Evolutionary conservation across 805 yeast species (phyloP).

Genomic region (Millerago galiae): DNA sequence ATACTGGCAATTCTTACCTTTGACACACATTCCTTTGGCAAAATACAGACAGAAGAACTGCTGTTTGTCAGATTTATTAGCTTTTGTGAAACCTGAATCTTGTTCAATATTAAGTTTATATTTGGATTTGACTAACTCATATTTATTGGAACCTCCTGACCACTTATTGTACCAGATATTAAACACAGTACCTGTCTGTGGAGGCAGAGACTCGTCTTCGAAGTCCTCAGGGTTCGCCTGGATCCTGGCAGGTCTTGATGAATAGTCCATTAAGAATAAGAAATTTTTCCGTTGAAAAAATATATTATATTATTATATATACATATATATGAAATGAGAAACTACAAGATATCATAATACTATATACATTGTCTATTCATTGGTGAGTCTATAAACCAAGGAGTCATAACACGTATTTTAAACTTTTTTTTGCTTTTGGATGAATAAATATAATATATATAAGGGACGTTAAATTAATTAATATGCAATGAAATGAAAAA

Average conservation of each 20-base stretch:
- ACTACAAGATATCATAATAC: too few species aligned
- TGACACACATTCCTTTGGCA: slow-evolving; percentile 82
- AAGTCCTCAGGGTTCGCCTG: slow-evolving; percentile 62
- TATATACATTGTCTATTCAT: too few species aligned
- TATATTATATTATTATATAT: too few species aligned
- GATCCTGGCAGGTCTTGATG: slow-evolving; percentile 51
- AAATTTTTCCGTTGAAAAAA: too few species aligned
- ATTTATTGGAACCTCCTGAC: slow-evolving; percentile 48
- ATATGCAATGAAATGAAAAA: too few species aligned
- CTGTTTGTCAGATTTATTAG: slow-evolving; percentile 36
- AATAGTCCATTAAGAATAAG: background rate
- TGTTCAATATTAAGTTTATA: slow-evolving; percentile 49
- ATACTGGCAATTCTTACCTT: slow-evolving; percentile 71
- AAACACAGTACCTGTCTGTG: slow-evolving; percentile 74
- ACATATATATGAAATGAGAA: too few species aligned
- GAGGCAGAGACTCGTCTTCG: slow-evolving; percentile 55
- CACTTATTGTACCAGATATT: slow-evolving; percentile 87
- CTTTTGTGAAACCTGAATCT: slow-evolving; percentile 76
- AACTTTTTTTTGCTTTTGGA: too few species aligned
- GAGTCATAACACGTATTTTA: too few species aligned
- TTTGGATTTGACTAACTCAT: slow-evolving; percentile 40
- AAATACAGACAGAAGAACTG: slow-evolving; percentile 72
- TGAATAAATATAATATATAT: too few species aligned
- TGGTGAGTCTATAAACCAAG: too few species aligned
- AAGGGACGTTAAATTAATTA: too few species aligned